These are phyloP conservation scores for Penicillium decumbens DNA, from an alignment of 2,329 filamentous ascomycete genomes.

Conservation along the genomic window DNA sequence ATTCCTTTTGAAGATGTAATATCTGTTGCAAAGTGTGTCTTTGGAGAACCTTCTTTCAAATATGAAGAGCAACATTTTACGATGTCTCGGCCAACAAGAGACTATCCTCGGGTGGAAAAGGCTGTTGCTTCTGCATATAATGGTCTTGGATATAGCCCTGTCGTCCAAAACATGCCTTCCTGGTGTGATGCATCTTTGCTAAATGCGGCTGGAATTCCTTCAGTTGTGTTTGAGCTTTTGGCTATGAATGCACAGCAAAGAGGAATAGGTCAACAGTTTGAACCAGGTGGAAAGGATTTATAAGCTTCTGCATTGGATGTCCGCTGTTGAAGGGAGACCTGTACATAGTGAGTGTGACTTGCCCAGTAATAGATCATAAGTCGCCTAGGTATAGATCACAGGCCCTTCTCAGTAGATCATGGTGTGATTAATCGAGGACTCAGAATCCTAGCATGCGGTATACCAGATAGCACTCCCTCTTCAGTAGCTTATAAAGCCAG, in stretches of 20 bases:
- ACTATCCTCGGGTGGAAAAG: conserved; percentile 42
- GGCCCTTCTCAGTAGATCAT: background rate
- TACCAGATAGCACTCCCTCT: too few relatives aligned
- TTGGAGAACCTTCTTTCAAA: conserved; percentile 37
- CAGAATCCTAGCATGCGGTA: background rate
- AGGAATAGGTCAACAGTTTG: conserved; percentile 47
- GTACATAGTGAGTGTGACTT: background rate
- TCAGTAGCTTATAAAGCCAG: too few relatives aligned
- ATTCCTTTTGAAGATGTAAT: conserved; percentile 36
- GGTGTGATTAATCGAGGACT: background rate
- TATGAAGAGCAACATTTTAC: conserved; percentile 39
- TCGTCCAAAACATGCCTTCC: conserved; percentile 33
- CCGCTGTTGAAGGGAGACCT: conserved; percentile 5
- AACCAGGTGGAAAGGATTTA: conserved; percentile 28
- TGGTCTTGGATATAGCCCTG: conserved; percentile 26
- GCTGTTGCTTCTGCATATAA: conserved; percentile 27
- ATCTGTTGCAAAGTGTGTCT: conserved; percentile 34
- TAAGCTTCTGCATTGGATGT: conserved; percentile 18
- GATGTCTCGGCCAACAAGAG: conserved; percentile 44
- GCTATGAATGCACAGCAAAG: conserved; percentile 48
- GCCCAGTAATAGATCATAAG: too few relatives aligned
- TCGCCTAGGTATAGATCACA: background rate
- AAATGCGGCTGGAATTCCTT: conserved; percentile 43
- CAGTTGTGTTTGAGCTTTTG: conserved; percentile 47
- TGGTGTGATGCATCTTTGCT: conserved; percentile 54